These are phyloP conservation scores for Boletus mariae DNA, from an alignment of 1,284 basidiomycete genomes.

Conservation along the genomic window DNA sequence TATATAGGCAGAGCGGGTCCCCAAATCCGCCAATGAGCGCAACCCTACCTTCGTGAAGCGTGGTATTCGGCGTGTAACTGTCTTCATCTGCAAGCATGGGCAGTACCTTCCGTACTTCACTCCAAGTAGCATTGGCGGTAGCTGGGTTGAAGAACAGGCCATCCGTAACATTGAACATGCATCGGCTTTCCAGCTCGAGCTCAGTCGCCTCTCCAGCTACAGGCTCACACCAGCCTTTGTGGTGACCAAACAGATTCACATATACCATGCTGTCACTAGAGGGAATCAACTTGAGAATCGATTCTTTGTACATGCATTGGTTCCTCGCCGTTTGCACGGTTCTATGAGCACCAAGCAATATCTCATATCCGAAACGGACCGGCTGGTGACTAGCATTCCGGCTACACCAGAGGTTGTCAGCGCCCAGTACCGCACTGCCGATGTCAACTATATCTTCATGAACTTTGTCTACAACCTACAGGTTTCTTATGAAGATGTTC, in stretches of 20 bases:
- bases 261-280: slow-evolving; percentile 93
- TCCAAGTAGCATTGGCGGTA: slow-evolving; percentile 70
- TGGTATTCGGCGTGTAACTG: slow-evolving; percentile 89
- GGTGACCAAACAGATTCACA: slow-evolving; percentile 93
- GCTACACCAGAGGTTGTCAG: slow-evolving; percentile 93
- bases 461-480: slow-evolving; percentile 97
- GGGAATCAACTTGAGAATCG: slow-evolving; percentile 96
- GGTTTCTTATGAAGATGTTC: slow-evolving; percentile 94
- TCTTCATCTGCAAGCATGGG: slow-evolving; percentile 88
- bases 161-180: slow-evolving; percentile 99
- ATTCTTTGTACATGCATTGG: slow-evolving; percentile 96
- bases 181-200: slow-evolving; percentile 96
- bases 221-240: slow-evolving; percentile 92
- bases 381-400: slow-evolving; percentile 90
- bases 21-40: slow-evolving; percentile 72
- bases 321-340: slow-evolving; percentile 91
- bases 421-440: slow-evolving; percentile 82
- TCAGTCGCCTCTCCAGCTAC: slow-evolving; percentile 95
- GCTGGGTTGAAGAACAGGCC: slow-evolving; percentile 92
- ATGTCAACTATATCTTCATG: slow-evolving; percentile 96
- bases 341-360: slow-evolving; percentile 94
- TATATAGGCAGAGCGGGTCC: slow-evolving; percentile 75
- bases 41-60: slow-evolving; percentile 62
- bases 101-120: slow-evolving; percentile 97
- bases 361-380: slow-evolving; percentile 96